Evolutionary conservation across 495 filamentous ascomycete genomes (phyloP).

Genomic region (Aspergillus nidulans): DNA sequence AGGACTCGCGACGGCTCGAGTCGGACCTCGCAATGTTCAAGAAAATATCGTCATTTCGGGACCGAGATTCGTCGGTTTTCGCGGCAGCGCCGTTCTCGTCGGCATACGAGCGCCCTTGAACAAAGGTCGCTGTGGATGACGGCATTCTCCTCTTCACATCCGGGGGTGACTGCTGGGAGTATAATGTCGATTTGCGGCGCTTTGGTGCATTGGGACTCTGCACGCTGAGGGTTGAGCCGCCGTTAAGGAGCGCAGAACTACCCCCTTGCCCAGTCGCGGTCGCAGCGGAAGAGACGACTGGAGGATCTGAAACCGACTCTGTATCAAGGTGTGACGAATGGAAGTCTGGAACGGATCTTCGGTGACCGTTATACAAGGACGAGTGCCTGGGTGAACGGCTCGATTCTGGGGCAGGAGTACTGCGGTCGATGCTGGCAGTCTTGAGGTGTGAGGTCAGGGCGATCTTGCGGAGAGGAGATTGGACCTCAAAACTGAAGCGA

Average conservation of each 20-base stretch:
- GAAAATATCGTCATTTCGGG: conserved; percentile 57
- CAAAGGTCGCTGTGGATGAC: conserved; percentile 20
- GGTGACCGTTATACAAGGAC: conserved; percentile 19
- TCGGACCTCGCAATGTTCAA: conserved; percentile 58
- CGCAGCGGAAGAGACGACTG: conserved; percentile 10
- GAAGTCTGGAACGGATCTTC: conserved; percentile 19
- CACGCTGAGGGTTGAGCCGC: conserved; percentile 13
- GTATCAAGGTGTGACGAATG: conserved; percentile 13
- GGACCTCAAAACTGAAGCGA: conserved; percentile 24
- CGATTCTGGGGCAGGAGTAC: conserved; percentile 5
- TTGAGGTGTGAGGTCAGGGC: conserved; percentile 19
- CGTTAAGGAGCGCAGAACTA: conserved; percentile 16
- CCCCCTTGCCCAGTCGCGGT: conserved; percentile 10
- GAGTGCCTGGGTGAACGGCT: conserved; percentile 15
- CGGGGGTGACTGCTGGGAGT: conserved; percentile 25
- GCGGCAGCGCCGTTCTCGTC: conserved; percentile 29
- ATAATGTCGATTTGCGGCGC: conserved; percentile 23
- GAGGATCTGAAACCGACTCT: conserved; percentile 6
- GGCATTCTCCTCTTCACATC: conserved; percentile 27
- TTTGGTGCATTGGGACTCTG: conserved; percentile 32
- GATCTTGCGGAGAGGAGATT: conserved; percentile 21
- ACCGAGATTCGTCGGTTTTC: conserved; percentile 31
- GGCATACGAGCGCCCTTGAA: conserved; percentile 25
- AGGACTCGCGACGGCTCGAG: conserved; percentile 40
- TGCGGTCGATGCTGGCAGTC: conserved; percentile 15